phyloP scores from a whole-genome alignment of 1,284 basidiomycete genomes.

The Microbotryum violaceum region DNA sequence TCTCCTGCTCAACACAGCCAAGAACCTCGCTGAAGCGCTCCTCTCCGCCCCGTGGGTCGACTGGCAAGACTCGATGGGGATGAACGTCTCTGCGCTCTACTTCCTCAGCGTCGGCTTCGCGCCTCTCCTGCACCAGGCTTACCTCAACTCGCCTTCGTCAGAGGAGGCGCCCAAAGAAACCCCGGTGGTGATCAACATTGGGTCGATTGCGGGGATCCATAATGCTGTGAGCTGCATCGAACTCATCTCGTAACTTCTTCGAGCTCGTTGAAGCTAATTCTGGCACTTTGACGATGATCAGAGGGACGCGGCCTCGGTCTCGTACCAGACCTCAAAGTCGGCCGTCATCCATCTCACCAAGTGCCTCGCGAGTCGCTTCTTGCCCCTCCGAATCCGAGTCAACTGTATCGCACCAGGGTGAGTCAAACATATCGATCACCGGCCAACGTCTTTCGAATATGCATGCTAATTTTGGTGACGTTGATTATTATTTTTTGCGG shows the following conservation, averaged over 20 bases:
- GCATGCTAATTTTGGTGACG: too few relatives aligned
- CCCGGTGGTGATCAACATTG: slow-evolving; percentile 9
- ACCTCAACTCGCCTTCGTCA: neutral
- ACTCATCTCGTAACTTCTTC: too few relatives aligned
- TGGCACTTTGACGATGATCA: neutral
- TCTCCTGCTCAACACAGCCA: neutral
- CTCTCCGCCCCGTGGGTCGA: neutral
- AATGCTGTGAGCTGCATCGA: neutral
- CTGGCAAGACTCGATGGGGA: slow-evolving; percentile 1
- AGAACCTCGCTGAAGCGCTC: neutral
- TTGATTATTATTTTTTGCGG: too few relatives aligned
- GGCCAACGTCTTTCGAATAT: too few relatives aligned
- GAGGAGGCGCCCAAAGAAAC: neutral
- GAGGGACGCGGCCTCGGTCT: slow-evolving; percentile 2
- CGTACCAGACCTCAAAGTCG: slow-evolving; percentile 5
- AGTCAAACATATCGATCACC: neutral
- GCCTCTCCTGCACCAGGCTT: slow-evolving; percentile 1
- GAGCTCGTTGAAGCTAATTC: too few relatives aligned
- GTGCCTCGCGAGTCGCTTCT: slow-evolving; percentile 5
- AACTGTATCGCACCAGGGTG: slow-evolving; percentile 8
- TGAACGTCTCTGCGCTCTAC: slow-evolving; percentile 11
- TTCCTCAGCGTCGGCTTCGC: slow-evolving; percentile 7
- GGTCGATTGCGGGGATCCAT: slow-evolving; percentile 7
- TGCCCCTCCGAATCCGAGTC: slow-evolving; percentile 6
- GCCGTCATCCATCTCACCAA: slow-evolving; percentile 8